These are phyloP conservation scores for Elasticomyces elasticus DNA, from an alignment of 495 filamentous ascomycete species.

Conservation along the genomic window DNA sequence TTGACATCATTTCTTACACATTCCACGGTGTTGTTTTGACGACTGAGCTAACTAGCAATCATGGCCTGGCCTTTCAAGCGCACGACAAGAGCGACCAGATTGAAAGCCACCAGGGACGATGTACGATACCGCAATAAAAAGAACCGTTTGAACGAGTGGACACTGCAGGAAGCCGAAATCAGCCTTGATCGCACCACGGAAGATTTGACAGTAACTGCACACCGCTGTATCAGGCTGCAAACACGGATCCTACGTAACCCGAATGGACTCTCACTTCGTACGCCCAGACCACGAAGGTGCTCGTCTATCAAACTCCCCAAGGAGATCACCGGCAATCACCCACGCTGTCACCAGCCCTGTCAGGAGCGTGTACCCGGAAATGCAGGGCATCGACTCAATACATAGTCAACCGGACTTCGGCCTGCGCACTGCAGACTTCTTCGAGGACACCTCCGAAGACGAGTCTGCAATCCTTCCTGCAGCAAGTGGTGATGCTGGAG, in stretches of 20 bases:
- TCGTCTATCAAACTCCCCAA: slow-evolving; percentile 9
- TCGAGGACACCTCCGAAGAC: slow-evolving; percentile 22
- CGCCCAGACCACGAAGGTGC: slow-evolving; percentile 1
- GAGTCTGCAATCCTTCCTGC: neutral
- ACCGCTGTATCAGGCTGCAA: neutral
- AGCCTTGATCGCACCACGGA: neutral
- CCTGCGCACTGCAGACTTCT: slow-evolving; percentile 19
- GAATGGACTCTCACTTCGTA: slow-evolving; percentile 10
- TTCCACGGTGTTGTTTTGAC: slow-evolving; percentile 7
- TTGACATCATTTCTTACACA: neutral
- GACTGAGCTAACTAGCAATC: neutral
- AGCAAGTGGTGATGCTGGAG: neutral
- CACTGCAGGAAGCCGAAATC: neutral
- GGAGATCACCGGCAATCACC: slow-evolving; percentile 14
- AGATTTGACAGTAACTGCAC: neutral
- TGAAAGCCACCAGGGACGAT: neutral
- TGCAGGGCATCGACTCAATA: slow-evolving; percentile 21
- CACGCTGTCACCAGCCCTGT: slow-evolving; percentile 3
- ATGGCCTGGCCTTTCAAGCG: no score
- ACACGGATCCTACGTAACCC: neutral
- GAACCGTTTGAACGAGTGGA: neutral
- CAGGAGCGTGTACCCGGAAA: slow-evolving; percentile 11
- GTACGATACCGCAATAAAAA: neutral
- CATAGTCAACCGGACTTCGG: slow-evolving; percentile 15
- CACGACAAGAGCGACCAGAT: no score